phyloP scores from a whole-genome alignment of 805 yeast genomes.

The Candida anglica region DNA sequence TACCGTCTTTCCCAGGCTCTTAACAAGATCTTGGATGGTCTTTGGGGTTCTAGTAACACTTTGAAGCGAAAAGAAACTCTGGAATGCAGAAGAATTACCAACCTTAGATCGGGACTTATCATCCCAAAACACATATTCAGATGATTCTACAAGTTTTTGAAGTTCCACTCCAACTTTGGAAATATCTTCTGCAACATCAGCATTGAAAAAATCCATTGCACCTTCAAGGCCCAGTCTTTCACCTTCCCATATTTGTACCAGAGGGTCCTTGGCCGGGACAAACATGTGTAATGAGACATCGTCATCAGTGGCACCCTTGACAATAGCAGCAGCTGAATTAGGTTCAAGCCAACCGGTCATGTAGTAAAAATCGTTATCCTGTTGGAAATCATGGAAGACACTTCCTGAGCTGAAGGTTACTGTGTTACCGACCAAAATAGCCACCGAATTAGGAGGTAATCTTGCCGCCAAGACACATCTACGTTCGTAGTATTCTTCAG shows the following conservation, averaged over 20 bases:
- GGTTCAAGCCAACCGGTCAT: constrained; percentile 94
- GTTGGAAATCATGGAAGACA: constrained; percentile 90
- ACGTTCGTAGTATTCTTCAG: constrained; percentile 75
- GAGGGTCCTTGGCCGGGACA: constrained; percentile 78
- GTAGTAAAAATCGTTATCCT: constrained; percentile 82
- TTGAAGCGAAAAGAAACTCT: constrained; percentile 13
- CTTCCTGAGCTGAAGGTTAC: constrained; percentile 83
- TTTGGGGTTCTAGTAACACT: constrained; percentile 5
- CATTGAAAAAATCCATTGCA: constrained; percentile 79
- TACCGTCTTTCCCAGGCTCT: constrained; percentile 31
- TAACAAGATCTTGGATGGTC: constrained; percentile 16
- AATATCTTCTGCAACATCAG: constrained; percentile 65
- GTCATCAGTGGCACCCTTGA: constrained; percentile 46
- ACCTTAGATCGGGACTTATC: constrained; percentile 14
- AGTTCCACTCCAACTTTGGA: constrained; percentile 42
- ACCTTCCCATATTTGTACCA: constrained; percentile 93
- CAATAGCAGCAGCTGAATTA: constrained; percentile 64
- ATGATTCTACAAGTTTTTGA: constrained; percentile 42
- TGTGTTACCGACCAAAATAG: constrained; percentile 69
- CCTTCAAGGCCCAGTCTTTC: constrained; percentile 83
- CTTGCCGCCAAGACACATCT: constrained; percentile 53
- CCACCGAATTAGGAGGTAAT: constrained; percentile 62
- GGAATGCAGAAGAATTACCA: constrained; percentile 8
- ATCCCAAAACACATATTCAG: constrained; percentile 57
- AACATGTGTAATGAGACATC: constrained; percentile 68